A percentile compares a stretch with the other conserved stretches of the same genome.
phyloP scores from a whole-genome alignment of 2,329 filamentous ascomycete genomes.

The Cladosporium sp. region DNA sequence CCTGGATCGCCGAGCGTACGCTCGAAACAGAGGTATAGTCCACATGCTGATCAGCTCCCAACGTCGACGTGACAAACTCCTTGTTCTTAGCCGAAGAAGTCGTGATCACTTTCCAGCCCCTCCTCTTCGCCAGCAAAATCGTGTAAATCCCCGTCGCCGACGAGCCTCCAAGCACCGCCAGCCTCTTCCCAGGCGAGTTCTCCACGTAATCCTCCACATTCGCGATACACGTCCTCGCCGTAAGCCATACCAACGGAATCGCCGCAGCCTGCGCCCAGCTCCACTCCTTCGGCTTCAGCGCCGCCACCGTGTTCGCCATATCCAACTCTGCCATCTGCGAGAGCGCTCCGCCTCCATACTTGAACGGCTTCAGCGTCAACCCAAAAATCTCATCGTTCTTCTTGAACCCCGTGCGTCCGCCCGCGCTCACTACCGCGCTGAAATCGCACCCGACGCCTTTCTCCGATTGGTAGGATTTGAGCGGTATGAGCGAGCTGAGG shows the following conservation, averaged over 20 bases:
- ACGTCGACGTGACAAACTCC: constrained; percentile 52
- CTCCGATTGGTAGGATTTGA: constrained; percentile 23
- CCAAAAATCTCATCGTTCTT: constrained; percentile 37
- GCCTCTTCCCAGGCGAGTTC: constrained; percentile 26
- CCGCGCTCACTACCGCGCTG: constrained; percentile 30
- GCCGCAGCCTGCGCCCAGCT: constrained; percentile 35
- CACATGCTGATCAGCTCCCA: constrained; percentile 65
- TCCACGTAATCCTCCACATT: constrained; percentile 31
- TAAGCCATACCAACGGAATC: constrained; percentile 36
- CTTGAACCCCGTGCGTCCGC: constrained; percentile 29
- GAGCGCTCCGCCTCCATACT: constrained; percentile 30
- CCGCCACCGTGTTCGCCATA: constrained; percentile 27
- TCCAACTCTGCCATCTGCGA: constrained; percentile 34
- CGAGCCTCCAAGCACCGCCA: constrained; percentile 37
- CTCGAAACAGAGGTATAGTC: constrained; percentile 57
- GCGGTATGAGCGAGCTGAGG: constrained; percentile 30
- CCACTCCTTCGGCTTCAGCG: constrained; percentile 34
- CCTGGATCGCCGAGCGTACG: constrained; percentile 52
- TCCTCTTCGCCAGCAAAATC: constrained; percentile 34
- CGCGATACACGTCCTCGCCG: constrained; percentile 35
- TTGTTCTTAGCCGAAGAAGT: constrained; percentile 61
- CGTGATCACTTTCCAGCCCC: constrained; percentile 40
- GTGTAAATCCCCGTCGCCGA: constrained; percentile 37
- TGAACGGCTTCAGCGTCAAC: constrained; percentile 31
- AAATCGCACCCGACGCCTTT: constrained; percentile 38